Evolutionary conservation across 1,139 yeast genomes (phyloP).

Genomic region (Yamadazyma spencermartinsiae): DNA sequence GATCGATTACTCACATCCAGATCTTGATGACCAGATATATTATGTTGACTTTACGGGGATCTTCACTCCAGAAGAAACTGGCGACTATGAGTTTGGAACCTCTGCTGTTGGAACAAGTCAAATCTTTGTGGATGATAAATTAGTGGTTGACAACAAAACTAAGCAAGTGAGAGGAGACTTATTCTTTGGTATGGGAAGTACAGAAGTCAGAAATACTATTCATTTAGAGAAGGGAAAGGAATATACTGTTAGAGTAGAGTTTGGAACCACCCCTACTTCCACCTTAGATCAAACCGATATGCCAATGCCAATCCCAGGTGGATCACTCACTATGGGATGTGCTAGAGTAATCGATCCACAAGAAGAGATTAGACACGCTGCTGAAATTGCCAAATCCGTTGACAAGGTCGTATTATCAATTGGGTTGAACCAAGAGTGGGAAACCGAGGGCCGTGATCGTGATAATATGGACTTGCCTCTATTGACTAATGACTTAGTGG

Average conservation of each 20-base stretch:
- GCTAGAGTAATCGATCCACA: slow-evolving; percentile 20
- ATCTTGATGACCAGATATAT: slow-evolving; percentile 20
- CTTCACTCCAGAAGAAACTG: slow-evolving; percentile 45
- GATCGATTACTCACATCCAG: slow-evolving; percentile 44
- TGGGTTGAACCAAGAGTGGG: slow-evolving; percentile 38
- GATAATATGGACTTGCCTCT: slow-evolving; percentile 43
- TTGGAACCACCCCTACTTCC: slow-evolving; percentile 51
- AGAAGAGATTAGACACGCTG: slow-evolving; percentile 24
- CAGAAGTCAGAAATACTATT: slow-evolving; percentile 41
- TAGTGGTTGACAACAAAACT: slow-evolving; percentile 57
- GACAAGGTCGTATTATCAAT: slow-evolving; percentile 44
- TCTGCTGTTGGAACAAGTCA: slow-evolving; percentile 53
- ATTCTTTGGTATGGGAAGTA: slow-evolving; percentile 47
- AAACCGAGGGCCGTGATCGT: slow-evolving; percentile 35
- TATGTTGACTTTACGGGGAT: slow-evolving; percentile 46
- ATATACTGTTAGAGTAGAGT: slow-evolving; percentile 48
- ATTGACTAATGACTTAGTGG: slow-evolving; percentile 46
- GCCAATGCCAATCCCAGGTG: slow-evolving; percentile 19
- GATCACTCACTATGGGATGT: slow-evolving; percentile 31
- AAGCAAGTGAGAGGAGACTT: slow-evolving; percentile 47
- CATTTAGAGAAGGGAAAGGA: slow-evolving; percentile 39
- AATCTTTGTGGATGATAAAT: slow-evolving; percentile 48
- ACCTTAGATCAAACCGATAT: slow-evolving; percentile 16
- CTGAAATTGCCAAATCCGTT: slow-evolving; percentile 26
- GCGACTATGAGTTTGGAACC: slow-evolving; percentile 51